Conservation (phyloP, 176 grass and related monocot species). For the bread wheat (Triticum aestivum) region IWGSC_CS_RefSeq_v2.1 NC_057801.1:773237080-773237579, state of each 20-base stretch:
- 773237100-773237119: background rate
- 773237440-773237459: background rate
- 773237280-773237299: background rate
- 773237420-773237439: background rate
- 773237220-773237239: background rate
- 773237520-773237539: constrained; percentile 91
- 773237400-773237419: background rate
- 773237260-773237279: background rate
- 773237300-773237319: background rate
- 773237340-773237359: background rate
- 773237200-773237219: background rate
- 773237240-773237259: background rate
- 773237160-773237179: background rate
- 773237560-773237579: constrained; percentile 78
- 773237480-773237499: constrained; percentile 94
- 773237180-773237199: background rate
- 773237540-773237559: constrained; percentile 91
- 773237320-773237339: background rate
- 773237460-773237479: background rate
- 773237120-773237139: background rate
- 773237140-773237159: background rate
- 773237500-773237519: constrained; percentile 98
- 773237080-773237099: background rate
- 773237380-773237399: too few species aligned
- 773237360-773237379: background rate